Evolutionary conservation across 2,329 filamentous ascomycete species (phyloP).

Genomic region (Neonectria faginata): DNA sequence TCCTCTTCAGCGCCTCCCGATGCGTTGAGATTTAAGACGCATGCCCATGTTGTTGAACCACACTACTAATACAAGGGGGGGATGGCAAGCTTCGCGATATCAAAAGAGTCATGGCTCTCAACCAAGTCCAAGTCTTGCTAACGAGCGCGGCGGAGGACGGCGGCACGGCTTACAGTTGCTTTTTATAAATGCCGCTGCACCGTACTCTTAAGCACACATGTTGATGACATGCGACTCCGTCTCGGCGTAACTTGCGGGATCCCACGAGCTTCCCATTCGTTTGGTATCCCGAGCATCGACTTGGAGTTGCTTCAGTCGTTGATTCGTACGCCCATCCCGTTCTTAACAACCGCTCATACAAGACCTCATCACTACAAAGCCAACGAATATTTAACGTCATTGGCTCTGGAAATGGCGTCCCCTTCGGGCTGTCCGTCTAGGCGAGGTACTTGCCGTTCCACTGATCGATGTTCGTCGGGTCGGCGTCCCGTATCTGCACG

Average conservation of each 20-base stretch:
- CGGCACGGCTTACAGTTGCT: no score
- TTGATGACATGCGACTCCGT: not conserved
- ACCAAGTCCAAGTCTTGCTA: no score
- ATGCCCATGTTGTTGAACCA: not conserved
- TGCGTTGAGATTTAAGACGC: not conserved
- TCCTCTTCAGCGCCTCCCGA: not conserved
- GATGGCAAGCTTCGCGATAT: not conserved
- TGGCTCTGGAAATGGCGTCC: not conserved
- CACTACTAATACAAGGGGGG: not conserved
- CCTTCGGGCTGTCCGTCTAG: not conserved
- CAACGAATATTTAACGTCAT: not conserved
- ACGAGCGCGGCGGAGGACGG: not conserved
- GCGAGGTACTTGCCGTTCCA: constrained; percentile 15
- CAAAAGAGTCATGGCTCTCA: no score
- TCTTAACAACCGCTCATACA: constrained; percentile 2
- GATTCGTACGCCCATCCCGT: not conserved
- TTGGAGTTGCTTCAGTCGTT: not conserved
- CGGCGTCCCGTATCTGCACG: constrained; percentile 26
- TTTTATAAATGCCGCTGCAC: no score
- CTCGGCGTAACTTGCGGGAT: not conserved
- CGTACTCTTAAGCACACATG: not conserved
- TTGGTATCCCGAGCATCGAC: not conserved
- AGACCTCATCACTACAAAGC: constrained; percentile 4
- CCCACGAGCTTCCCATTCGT: not conserved
- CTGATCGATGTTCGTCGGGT: constrained; percentile 10